Evolutionary conservation across 441 rosid genomes (phyloP), one percentile per base, ranked within the genome.

Genomic region (Caryocar brasiliense): DNA sequence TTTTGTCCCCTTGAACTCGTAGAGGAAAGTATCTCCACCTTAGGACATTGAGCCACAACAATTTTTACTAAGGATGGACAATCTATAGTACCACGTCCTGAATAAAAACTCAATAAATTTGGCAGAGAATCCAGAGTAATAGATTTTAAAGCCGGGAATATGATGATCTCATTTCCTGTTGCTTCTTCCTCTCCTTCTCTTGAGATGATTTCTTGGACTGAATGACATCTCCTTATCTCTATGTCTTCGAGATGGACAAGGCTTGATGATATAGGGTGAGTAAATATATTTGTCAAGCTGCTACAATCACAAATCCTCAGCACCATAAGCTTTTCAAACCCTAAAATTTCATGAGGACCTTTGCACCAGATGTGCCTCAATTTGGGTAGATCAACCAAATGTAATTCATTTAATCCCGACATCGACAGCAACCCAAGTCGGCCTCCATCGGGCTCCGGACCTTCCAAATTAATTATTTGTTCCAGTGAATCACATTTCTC

Each of bases 261-360:
- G 22, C 43, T 24, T n/a, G 14, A 8, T 3, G 26, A 44, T 42
- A 28, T 33, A 8, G 67, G 25, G 0, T 39, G 40, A 32, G 61
- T 56, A 23, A 51, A 59, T 13, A 59, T 12, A 53, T 46, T 28
- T 32, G 15, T 49, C 52, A 70, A 39, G 48, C 59, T 58, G 48
- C 61, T 29, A 20, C 59, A 65, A 11, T 40, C 54, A n/a, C 42
- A 20, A 45, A 57, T 7, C 2, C 47, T 33, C 2, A 67, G 13
- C 6, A 1, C 6, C 24, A 9, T 48, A 3, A 67, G 54, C 29
- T 38, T 40, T 13, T 8, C 26, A 4, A 67, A 52, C 17, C 20
- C 15, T 17, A 40, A 34, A 13, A 8, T 22, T 3, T 23, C 43
- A 13, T 0, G 22, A 7, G 13, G 6, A 38, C 46, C 6, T 7